These are phyloP conservation scores for Gyrodon lividus DNA, from an alignment of 768 basidiomycete species.

Conservation along the genomic window DNA sequence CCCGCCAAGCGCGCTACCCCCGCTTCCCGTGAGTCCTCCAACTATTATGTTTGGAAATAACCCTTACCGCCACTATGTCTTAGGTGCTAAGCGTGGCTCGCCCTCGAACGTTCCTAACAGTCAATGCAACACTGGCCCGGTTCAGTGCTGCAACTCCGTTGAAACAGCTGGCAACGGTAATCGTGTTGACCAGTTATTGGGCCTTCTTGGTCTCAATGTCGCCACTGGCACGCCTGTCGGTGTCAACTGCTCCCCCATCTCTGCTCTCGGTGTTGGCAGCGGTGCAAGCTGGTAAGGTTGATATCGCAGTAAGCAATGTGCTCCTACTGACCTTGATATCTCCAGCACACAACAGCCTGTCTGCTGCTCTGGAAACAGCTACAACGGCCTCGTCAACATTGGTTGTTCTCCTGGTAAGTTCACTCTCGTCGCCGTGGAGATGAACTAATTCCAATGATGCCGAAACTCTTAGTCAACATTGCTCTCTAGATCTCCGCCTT, in stretches of 20 bases:
- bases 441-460: background rate
- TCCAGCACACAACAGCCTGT: conserved; percentile 35
- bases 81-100: conserved; percentile 35
- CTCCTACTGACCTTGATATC: conserved; percentile 1
- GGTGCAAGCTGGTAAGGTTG: conserved; percentile 18
- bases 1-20: conserved; percentile 39
- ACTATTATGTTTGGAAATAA: background rate
- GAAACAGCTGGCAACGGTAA: background rate
- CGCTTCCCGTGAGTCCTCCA: conserved; percentile 29
- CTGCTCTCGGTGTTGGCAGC: conserved; percentile 21
- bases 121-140: conserved; percentile 17
- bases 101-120: conserved; percentile 36
- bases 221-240: conserved; percentile 15
- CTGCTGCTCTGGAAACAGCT: conserved; percentile 39
- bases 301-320: fast-evolving
- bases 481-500: conserved; percentile 8
- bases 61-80: background rate
- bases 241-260: conserved; percentile 33
- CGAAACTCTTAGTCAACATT: conserved; percentile 14
- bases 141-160: conserved; percentile 20
- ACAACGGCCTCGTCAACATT: conserved; percentile 36
- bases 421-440: background rate
- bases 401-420: conserved; percentile 40
- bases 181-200: background rate
- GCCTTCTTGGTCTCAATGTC: background rate